Evolutionary conservation across 768 basidiomycete genomes (phyloP).

Genomic region (Tricholoma bakamatsutake): DNA sequence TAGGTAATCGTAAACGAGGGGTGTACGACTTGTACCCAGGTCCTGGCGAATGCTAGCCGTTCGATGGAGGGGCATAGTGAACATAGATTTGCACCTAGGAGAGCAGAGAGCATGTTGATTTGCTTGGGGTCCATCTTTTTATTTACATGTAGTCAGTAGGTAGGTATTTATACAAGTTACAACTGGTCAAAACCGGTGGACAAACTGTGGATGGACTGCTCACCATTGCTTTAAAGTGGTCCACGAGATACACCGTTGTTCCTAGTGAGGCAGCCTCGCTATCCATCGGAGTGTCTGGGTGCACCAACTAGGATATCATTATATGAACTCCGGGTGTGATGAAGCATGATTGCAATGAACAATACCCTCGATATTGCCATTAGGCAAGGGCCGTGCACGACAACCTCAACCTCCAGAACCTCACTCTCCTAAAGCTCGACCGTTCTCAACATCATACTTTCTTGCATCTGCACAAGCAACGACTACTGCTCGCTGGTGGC

Average conservation of each 20-base stretch:
- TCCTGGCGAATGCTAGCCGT: constrained; percentile 87
- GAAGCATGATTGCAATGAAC: constrained; percentile 77
- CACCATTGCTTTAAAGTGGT: too few species aligned
- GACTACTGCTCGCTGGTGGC: too few species aligned
- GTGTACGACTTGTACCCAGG: constrained; percentile 66
- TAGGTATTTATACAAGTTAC: too few species aligned
- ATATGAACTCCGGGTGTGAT: neutral
- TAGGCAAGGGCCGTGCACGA: constrained; percentile 83
- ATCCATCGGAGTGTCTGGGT: constrained; percentile 92
- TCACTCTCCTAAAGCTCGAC: too few species aligned
- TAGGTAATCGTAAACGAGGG: constrained; percentile 6
- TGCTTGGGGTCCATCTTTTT: too few species aligned
- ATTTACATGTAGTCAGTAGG: too few species aligned
- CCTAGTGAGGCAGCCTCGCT: constrained; percentile 92
- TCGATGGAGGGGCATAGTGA: constrained; percentile 91
- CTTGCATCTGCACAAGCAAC: too few species aligned
- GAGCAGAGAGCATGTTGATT: constrained; percentile 93
- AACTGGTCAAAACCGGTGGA: too few species aligned
- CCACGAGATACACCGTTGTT: constrained; percentile 96
- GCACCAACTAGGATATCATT: constrained; percentile 73
- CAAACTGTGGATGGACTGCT: too few species aligned
- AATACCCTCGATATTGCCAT: constrained; percentile 94
- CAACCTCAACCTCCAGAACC: too few species aligned
- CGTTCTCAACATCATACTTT: too few species aligned
- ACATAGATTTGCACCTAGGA: constrained; percentile 94